Conservation (phyloP, 73 alveolate species). For the Tetrahymena elliotti region DNA sequence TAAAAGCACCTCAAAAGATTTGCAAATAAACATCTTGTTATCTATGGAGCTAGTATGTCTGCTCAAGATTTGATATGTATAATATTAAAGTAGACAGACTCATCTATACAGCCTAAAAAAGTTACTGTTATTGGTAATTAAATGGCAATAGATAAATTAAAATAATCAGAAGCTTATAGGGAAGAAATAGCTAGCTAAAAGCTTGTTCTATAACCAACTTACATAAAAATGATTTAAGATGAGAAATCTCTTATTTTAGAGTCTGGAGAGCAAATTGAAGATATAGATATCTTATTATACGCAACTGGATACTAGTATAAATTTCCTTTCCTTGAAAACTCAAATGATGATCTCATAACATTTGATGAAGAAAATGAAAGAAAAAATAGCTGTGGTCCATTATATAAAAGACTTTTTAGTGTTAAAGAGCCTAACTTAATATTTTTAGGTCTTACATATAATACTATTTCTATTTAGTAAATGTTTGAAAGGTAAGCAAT, state of each 20-base stretch:
- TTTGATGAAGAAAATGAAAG: background rate
- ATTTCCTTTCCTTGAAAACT: background rate
- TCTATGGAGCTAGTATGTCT: background rate
- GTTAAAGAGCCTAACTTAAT: background rate
- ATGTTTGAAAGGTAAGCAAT: background rate
- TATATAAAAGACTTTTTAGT: background rate
- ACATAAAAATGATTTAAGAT: background rate
- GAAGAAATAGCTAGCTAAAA: background rate
- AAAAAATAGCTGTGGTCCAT: background rate
- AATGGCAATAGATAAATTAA: background rate
- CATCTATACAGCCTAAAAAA: background rate
- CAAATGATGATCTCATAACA: background rate
- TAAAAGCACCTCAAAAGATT: background rate
- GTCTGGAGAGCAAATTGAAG: background rate
- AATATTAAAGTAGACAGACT: background rate
- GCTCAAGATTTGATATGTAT: background rate
- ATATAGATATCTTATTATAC: background rate
- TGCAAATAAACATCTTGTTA: background rate
- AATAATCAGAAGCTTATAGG: background rate
- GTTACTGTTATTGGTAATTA: background rate
- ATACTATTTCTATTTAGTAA: background rate
- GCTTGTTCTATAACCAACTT: background rate
- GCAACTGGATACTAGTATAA: background rate
- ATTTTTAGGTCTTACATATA: background rate
- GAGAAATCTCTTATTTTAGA: background rate